Evolutionary conservation across 768 basidiomycete genomes (phyloP).

Genomic region (Boletus sp.): DNA sequence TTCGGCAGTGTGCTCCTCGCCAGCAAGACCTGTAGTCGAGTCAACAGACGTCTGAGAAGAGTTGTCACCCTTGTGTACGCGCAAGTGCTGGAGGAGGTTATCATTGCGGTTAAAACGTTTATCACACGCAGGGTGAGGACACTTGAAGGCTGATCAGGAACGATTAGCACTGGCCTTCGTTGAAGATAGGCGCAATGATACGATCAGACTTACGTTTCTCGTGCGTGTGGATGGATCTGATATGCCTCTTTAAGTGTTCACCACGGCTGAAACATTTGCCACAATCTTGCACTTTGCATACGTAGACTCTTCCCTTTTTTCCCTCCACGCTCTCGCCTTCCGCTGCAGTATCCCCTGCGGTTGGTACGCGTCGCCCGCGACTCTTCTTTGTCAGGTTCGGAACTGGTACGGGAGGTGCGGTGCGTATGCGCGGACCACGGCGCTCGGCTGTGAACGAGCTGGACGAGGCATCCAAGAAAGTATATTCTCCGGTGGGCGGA

Average conservation of each 20-base stretch:
- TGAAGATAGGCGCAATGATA: slow-evolving; percentile 14
- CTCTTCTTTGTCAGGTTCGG: slow-evolving; percentile 81
- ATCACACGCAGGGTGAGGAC: slow-evolving; percentile 62
- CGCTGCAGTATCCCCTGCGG: slow-evolving; percentile 30
- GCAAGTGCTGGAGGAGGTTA: slow-evolving; percentile 76
- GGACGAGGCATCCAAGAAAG: slow-evolving; percentile 35
- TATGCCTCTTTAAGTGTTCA: slow-evolving; percentile 76
- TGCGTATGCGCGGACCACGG: slow-evolving; percentile 50
- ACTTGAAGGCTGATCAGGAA: slow-evolving; percentile 61
- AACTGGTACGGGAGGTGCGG: slow-evolving; percentile 64
- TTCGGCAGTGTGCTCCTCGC: slow-evolving; percentile 24
- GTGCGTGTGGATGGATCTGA: slow-evolving; percentile 71
- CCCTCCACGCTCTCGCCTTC: slow-evolving; percentile 30
- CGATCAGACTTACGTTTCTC: slow-evolving; percentile 64
- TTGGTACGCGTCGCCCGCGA: slow-evolving; percentile 75
- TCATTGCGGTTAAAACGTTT: slow-evolving; percentile 79
- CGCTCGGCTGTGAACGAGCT: slow-evolving; percentile 39
- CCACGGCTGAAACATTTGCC: slow-evolving; percentile 72
- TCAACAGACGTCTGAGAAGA: slow-evolving; percentile 35
- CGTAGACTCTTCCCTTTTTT: slow-evolving; percentile 42
- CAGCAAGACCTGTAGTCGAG: slow-evolving; percentile 23
- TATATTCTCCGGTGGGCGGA: slow-evolving; percentile 34
- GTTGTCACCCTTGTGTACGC: slow-evolving; percentile 55
- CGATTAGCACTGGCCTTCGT: slow-evolving; percentile 19
- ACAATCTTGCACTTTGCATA: slow-evolving; percentile 68